Percentiles rank a stretch among this genome's conserved stretches.
Conservation (phyloP, 2,329 filamentous ascomycete genomes). For the Aspergillus brunneoviolaceus region DNA sequence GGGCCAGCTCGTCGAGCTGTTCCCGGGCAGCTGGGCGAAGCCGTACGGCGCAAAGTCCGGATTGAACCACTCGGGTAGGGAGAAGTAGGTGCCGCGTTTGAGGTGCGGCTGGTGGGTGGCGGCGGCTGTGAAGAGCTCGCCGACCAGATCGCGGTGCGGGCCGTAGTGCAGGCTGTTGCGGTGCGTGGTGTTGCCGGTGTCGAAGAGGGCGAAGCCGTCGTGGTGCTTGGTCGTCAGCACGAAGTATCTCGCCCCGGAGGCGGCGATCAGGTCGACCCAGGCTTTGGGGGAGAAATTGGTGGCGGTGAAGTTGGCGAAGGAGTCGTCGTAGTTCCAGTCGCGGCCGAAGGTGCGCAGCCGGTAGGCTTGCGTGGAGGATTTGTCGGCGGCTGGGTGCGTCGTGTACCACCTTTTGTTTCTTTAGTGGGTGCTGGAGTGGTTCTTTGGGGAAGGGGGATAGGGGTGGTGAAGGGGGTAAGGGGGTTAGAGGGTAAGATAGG, state of each 20-base stretch:
- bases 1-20: slow-evolving; percentile 2
- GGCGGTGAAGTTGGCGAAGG: slow-evolving; percentile 55
- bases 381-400: slow-evolving; percentile 41
- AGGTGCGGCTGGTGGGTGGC: slow-evolving; percentile 45
- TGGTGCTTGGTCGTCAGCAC: slow-evolving; percentile 49
- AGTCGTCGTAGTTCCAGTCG: slow-evolving; percentile 57
- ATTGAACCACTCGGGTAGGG: slow-evolving; percentile 50
- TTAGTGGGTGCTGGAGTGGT: background rate
- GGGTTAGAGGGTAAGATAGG: too few species aligned
- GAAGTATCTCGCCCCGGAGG: slow-evolving; percentile 52
- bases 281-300: slow-evolving; percentile 51
- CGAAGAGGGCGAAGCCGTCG: slow-evolving; percentile 50
- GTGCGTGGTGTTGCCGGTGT: slow-evolving; percentile 42
- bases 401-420: slow-evolving; percentile 50
- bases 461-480: too few species aligned
- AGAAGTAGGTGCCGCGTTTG: slow-evolving; percentile 47
- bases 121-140: slow-evolving; percentile 48
- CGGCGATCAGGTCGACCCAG: slow-evolving; percentile 56
- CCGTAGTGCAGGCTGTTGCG: slow-evolving; percentile 42
- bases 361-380: slow-evolving; percentile 49
- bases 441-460: background rate
- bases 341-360: slow-evolving; percentile 53
- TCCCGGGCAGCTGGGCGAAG: slow-evolving; percentile 26
- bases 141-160: slow-evolving; percentile 43
- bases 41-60: slow-evolving; percentile 45